Base-by-base conservation (phyloP, 2,329 filamentous ascomycete species). In the Pyrenophora tritici-repentis region DNA sequence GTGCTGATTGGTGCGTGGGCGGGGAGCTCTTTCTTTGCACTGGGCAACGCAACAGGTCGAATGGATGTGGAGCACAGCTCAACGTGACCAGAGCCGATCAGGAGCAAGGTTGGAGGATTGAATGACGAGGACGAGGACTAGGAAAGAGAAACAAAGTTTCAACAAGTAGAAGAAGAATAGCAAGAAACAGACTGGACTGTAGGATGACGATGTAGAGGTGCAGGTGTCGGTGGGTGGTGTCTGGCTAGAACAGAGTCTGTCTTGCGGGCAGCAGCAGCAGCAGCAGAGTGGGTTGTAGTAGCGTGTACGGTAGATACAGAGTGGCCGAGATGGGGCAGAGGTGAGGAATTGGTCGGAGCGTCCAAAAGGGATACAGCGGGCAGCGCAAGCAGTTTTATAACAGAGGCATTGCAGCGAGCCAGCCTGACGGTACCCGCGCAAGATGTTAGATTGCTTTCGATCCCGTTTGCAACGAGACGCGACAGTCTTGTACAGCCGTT, bases 401-500 rank as follows among this genome's bases (percentile, higher is more conserved):
- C 42, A 61, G 62, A 66, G 65, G 55, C 67, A 72, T 71, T 55
- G 61, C 62, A 59, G 57, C 54, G 61, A 58, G 61, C 69, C 71
- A 65, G 71, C 52, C 58, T 62, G 67, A 66, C 66, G 70, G 71
- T 64, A 65, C 63, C 56, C 63, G 60, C 64, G 61, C 61, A 58
- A 66, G 71, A 65, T 63, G 65, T 70, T 75, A 73, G 68, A 74
- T 73, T 73, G 59, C 68, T 67, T 59, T 68, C 66, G 70, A 68
- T 70, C 65, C 68, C 67, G 70, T 73, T 74, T 73, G 70, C 71
- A 72, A 73, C 66, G 66, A 62, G 70, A 66, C 72, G 69, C 70
- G 67, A 73, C 71, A 63, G 62, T 67, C 65, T 61, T 68, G 66
- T 66, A 70, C 66, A 71, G 67, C 67, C 69, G 68, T 73, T 72